These are phyloP conservation scores for Tritrichomonas musculus DNA, from an alignment of 208 protist genomes.

Conservation along the genomic window DNA sequence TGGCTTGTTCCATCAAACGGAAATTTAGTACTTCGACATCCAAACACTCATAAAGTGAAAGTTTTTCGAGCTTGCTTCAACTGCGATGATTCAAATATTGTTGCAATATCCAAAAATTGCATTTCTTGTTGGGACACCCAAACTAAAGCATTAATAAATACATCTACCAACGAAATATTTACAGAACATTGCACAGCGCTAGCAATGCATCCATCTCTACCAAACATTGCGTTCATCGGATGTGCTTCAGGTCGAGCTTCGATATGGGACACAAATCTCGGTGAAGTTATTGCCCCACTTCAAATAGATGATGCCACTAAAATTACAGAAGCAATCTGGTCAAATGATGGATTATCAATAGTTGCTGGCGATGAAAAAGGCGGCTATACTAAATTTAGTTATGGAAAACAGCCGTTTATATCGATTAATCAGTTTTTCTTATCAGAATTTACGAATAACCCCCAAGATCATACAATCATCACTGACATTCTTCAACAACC, in stretches of 20 bases:
- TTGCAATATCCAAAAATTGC: neutral
- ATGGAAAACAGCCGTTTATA: too few species aligned
- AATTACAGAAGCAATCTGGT: neutral
- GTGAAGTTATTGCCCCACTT: neutral
- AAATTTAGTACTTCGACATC: too few species aligned
- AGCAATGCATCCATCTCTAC: neutral
- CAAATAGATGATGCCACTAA: neutral
- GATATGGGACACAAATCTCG: neutral
- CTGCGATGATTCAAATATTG: conserved; percentile 4
- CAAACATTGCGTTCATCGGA: neutral
- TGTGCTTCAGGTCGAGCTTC: neutral
- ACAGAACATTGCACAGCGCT: neutral
- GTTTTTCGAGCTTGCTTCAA: neutral
- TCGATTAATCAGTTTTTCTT: too few species aligned
- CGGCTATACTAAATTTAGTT: neutral
- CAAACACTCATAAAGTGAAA: too few species aligned
- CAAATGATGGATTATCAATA: neutral
- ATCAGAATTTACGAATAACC: too few species aligned
- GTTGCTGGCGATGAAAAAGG: neutral
- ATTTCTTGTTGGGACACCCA: neutral
- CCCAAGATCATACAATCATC: too few species aligned
- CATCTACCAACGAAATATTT: neutral
- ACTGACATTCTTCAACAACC: too few species aligned
- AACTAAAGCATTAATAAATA: neutral
- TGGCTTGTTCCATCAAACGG: neutral